A percentile compares a stretch with the other conserved stretches of the same genome.
Evolutionary conservation across 352 stramenopile genomes (phyloP).

Genomic region (Poterioochromonas sp.): DNA sequence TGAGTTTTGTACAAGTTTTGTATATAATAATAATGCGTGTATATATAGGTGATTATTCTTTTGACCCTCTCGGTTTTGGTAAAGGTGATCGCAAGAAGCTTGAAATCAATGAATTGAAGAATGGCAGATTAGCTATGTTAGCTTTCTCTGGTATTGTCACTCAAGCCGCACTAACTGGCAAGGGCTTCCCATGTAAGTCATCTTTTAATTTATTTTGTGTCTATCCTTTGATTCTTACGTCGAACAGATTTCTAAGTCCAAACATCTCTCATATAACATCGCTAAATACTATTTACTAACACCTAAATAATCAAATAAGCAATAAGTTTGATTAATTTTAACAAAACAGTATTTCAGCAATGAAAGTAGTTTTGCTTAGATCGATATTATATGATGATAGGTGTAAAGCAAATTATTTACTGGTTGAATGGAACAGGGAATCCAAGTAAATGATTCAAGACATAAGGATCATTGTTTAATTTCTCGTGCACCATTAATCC

Average conservation of each 20-base stretch:
- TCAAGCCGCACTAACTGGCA: conserved; percentile 63
- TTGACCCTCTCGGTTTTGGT: conserved; percentile 52
- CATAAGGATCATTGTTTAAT: conserved; percentile 48
- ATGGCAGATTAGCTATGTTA: conserved; percentile 66
- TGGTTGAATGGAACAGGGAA: conserved; percentile 41
- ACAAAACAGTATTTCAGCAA: too few relatives aligned
- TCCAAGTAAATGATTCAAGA: conserved; percentile 43
- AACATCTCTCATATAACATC: too few relatives aligned
- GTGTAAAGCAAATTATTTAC: too few relatives aligned
- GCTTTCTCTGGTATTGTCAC: conserved; percentile 66
- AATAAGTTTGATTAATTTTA: too few relatives aligned
- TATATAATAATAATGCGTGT: conserved; percentile 1
- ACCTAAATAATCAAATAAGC: too few relatives aligned
- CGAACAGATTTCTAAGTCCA: too few relatives aligned
- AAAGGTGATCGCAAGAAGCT: conserved; percentile 39
- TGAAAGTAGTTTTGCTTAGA: too few relatives aligned
- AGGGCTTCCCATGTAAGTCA: conserved; percentile 42
- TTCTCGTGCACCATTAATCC: conserved; percentile 59
- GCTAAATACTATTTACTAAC: too few relatives aligned
- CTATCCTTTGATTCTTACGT: too few relatives aligned
- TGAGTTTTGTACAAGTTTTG: conserved; percentile 17
- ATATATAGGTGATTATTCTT: conserved; percentile 55
- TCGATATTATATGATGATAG: too few relatives aligned
- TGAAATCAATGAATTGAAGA: conserved; percentile 63
- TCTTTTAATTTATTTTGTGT: too few relatives aligned